Conservation (phyloP, 2,329 filamentous ascomycete genomes). For the Phaeosphaeria sp. region DNA sequence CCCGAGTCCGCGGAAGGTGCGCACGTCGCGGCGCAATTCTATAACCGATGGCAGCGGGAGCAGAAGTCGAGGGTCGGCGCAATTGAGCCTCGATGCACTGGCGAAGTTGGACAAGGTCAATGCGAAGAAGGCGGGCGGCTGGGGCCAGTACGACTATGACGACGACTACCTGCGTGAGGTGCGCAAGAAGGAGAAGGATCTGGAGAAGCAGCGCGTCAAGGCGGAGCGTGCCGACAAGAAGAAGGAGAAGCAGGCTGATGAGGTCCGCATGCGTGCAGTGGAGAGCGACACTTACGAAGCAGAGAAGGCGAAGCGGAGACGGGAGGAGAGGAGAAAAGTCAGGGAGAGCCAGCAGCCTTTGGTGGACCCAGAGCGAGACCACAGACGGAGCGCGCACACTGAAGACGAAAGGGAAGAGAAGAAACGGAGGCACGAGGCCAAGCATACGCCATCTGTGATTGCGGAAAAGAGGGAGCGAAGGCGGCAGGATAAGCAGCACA, state of each 20-base stretch:
- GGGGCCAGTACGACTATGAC: conserved; percentile 51
- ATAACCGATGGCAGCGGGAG: conserved; percentile 37
- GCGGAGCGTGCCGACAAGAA: conserved; percentile 43
- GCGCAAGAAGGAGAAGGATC: conserved; percentile 40
- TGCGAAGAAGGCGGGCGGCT: conserved; percentile 56
- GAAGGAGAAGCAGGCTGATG: conserved; percentile 50
- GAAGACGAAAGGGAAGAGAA: conserved; percentile 41
- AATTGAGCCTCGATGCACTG: conserved; percentile 64
- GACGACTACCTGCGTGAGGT: conserved; percentile 48
- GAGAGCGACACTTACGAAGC: conserved; percentile 28
- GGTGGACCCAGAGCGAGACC: conserved; percentile 25
- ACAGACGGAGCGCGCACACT: conserved; percentile 27
- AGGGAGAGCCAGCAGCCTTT: conserved; percentile 26
- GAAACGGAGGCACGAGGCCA: conserved; percentile 34
- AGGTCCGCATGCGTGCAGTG: conserved; percentile 26
- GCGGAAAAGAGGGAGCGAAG: conserved; percentile 48
- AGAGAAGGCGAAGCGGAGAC: conserved; percentile 33
- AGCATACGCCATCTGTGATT: conserved; percentile 48
- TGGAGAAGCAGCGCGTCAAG: conserved; percentile 45
- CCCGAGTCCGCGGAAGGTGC: conserved; percentile 28
- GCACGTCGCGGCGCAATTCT: conserved; percentile 26
- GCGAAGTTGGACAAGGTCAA: conserved; percentile 71
- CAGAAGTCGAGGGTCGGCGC: conserved; percentile 37
- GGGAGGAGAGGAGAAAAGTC: conserved; percentile 43
- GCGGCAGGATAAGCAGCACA: conserved; percentile 49